A percentile compares a stretch with the other conserved stretches of the same genome.
Conservation (phyloP, 2,329 filamentous ascomycete genomes). For the Penicillium italicum region DNA sequence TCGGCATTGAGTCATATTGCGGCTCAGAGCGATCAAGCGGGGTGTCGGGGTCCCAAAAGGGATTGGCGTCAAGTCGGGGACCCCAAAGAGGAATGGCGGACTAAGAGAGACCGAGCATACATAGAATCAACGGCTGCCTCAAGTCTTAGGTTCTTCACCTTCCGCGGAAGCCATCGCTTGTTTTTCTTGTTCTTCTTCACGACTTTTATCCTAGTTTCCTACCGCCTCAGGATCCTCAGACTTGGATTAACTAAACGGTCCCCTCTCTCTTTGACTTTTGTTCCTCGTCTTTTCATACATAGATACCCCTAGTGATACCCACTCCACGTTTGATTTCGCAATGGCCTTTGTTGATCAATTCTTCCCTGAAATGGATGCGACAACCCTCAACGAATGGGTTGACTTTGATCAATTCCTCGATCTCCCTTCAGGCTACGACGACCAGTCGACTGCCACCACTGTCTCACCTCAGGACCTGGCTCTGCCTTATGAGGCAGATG, state of each 20-base stretch:
- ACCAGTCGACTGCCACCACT: slow-evolving; percentile 30
- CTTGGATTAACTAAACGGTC: background rate
- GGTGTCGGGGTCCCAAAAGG: slow-evolving; percentile 25
- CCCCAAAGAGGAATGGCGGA: slow-evolving; percentile 24
- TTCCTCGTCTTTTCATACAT: background rate
- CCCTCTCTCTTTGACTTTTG: background rate
- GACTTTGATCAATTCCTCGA: slow-evolving; percentile 38
- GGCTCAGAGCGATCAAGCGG: slow-evolving; percentile 10
- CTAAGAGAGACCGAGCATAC: slow-evolving; percentile 1
- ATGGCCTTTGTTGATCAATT: slow-evolving; percentile 31
- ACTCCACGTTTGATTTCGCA: slow-evolving; percentile 1
- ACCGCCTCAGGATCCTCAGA: background rate
- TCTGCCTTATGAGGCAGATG: slow-evolving; percentile 26
- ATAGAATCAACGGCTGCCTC: slow-evolving; percentile 9
- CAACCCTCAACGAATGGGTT: slow-evolving; percentile 28
- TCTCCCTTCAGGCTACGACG: slow-evolving; percentile 27
- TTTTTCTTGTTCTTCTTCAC: slow-evolving; percentile 4
- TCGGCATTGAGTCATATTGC: slow-evolving; percentile 8
- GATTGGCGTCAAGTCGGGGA: slow-evolving; percentile 30
- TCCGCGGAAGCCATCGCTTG: slow-evolving; percentile 5
- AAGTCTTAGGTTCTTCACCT: slow-evolving; percentile 23
- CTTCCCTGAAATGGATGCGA: slow-evolving; percentile 23
- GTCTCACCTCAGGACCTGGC: slow-evolving; percentile 30
- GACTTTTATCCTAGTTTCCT: background rate
- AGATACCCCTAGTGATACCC: slow-evolving; percentile 10